A percentile compares a stretch with the other conserved stretches of the same genome.
Conservation (phyloP, 805 yeast species). For the Starmerella lactis-condensi region DNA sequence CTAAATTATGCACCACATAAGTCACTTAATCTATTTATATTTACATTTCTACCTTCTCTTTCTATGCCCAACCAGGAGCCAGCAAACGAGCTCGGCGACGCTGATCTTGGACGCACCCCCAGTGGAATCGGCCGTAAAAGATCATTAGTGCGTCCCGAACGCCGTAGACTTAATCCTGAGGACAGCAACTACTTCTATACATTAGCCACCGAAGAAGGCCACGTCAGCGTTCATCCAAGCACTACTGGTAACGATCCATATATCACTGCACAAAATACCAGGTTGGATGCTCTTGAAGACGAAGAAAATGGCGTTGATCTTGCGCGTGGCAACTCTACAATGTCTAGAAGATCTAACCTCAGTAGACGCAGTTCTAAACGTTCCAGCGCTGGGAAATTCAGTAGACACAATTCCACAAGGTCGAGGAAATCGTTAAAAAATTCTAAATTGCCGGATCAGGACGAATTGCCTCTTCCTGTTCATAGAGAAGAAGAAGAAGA, state of each 20-base stretch:
- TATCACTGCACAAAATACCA: slow-evolving; percentile 5
- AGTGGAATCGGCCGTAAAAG: slow-evolving; percentile 28
- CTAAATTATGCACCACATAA: too few relatives aligned
- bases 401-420: too few relatives aligned
- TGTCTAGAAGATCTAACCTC: too few relatives aligned
- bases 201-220: slow-evolving; percentile 11
- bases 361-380: too few relatives aligned
- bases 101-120: slow-evolving; percentile 5
- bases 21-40: too few relatives aligned
- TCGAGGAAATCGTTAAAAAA: too few relatives aligned
- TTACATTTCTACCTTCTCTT: too few relatives aligned
- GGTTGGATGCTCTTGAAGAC: slow-evolving; percentile 1
- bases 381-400: too few relatives aligned
- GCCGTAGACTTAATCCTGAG: slow-evolving; percentile 44
- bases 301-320: slow-evolving; percentile 3
- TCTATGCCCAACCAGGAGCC: too few relatives aligned
- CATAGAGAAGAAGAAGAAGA: slow-evolving; percentile 1
- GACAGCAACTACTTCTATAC: slow-evolving; percentile 62
- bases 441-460: too few relatives aligned
- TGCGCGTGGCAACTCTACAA: background rate
- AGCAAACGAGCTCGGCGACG: too few relatives aligned
- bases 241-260: slow-evolving; percentile 49
- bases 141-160: slow-evolving; percentile 71
- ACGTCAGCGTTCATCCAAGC: slow-evolving; percentile 44
- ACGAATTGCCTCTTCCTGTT: too few relatives aligned